Evolutionary conservation across 805 yeast genomes (phyloP), one percentile per base, ranked within the genome.

Genomic region (Sungouiella thailandica): DNA sequence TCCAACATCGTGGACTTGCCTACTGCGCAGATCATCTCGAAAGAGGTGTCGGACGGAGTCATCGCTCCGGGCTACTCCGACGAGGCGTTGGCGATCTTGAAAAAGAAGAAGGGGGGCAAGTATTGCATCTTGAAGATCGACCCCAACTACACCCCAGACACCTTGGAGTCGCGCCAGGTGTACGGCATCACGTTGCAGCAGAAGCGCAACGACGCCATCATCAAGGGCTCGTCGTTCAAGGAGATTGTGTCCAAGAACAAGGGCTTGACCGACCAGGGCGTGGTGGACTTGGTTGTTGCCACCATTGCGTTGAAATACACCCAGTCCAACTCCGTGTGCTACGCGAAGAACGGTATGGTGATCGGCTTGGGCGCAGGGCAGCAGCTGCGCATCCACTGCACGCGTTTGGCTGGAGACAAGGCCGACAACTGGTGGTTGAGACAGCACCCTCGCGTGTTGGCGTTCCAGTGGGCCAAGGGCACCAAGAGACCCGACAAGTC

Each of bases 381-480:
- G 74, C 99, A 93, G 71, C 88, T 97, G 36, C 81, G 99, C 70
- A 93, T 93, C 57, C 99, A 93, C 72, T 93, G 99, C 72, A 93
- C 98, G 31, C 83, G 99, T 71, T 77, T 93, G 51, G 99, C 98
- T 33, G 98, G 98, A 61, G 98, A 93, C 58, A 93, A 93, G 74
- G 96, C 97, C 47, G 97, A 93, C 65, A 89, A 89, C 77, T 93
- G 97, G 97, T 93, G 98, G 98, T 76, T 93, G 57, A 83, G 99
- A 74, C 97, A 93, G 66, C 98, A 93, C 67, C 97, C 97, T 49
- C 78, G 72, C 59, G 97, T 93, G 7, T 69, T 93, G 40, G 93
- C 69, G 16, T 83, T 93, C 78, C 77, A 90, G 69, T 93, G 97
- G 97, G 95, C 95, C 44, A 87, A 87, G 71, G 97, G 97, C 57